Evolutionary conservation across 495 filamentous ascomycete species (phyloP).

Genomic region (Annulohypoxylon bovei): DNA sequence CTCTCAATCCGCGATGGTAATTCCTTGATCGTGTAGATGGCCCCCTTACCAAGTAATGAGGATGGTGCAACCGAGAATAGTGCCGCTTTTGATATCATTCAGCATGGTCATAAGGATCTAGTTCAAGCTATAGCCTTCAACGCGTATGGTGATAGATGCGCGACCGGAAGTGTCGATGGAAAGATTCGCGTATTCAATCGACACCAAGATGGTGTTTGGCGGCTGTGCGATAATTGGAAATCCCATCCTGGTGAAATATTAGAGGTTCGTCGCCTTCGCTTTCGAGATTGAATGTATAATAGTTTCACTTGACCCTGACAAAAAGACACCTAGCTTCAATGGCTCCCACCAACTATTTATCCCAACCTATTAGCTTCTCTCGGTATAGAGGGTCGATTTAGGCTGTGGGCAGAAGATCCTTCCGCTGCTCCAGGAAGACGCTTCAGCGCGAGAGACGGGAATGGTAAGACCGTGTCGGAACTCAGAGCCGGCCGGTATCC

Average conservation of each 20-base stretch:
- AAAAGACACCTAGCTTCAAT: slow-evolving; percentile 70
- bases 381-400: slow-evolving; percentile 86
- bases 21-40: slow-evolving; percentile 20
- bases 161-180: slow-evolving; percentile 91
- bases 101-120: slow-evolving; percentile 73
- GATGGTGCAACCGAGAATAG: slow-evolving; percentile 30
- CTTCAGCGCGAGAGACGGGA: slow-evolving; percentile 64
- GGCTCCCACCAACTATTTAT: slow-evolving; percentile 69
- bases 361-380: slow-evolving; percentile 70
- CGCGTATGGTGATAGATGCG: slow-evolving; percentile 87
- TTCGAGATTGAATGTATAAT: neutral
- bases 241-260: slow-evolving; percentile 92
- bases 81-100: slow-evolving; percentile 53
- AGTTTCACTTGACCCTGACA: slow-evolving; percentile 4
- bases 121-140: slow-evolving; percentile 76
- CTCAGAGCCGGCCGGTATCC: slow-evolving; percentile 54
- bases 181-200: slow-evolving; percentile 91
- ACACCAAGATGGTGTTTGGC: slow-evolving; percentile 79
- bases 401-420: slow-evolving; percentile 89
- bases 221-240: slow-evolving; percentile 84
- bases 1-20: neutral
- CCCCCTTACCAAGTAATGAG: slow-evolving; percentile 32
- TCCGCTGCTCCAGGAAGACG: slow-evolving; percentile 78
- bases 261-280: slow-evolving; percentile 66
- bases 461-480: slow-evolving; percentile 55